A percentile compares a stretch with the other conserved stretches of the same genome.
Conservation (phyloP, 306 rosid genomes). For the Dalbergia cochinchinensis region DNA sequence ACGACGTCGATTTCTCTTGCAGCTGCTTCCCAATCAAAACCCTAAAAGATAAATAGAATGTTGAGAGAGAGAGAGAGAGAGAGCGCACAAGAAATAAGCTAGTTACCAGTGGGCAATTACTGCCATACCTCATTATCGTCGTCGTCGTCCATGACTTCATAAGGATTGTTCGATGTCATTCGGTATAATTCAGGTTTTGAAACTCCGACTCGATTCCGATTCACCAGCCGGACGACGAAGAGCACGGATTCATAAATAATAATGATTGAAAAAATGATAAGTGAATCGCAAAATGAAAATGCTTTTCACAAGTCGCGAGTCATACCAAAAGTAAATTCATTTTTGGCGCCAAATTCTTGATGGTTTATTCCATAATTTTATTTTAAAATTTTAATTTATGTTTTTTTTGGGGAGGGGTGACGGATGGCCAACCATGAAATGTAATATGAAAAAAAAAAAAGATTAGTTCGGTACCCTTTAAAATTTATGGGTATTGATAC, state of each 20-base stretch:
- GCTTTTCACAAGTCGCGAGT: neutral
- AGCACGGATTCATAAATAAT: neutral
- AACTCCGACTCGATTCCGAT: conserved; percentile 9
- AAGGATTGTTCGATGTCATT: conserved; percentile 61
- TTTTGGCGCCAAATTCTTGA: too few species aligned
- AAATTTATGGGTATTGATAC: too few species aligned
- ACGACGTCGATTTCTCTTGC: conserved; percentile 69
- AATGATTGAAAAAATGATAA: too few species aligned
- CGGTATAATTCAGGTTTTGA: conserved; percentile 5
- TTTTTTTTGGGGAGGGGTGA: too few species aligned
- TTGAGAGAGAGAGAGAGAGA: neutral
- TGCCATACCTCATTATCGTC: conserved; percentile 51
- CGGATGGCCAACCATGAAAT: too few species aligned
- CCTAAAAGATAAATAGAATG: conserved; percentile 45
- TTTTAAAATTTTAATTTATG: too few species aligned
- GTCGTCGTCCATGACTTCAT: conserved; percentile 59
- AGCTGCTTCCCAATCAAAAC: conserved; percentile 92
- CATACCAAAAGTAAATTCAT: too few species aligned
- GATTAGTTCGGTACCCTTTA: too few species aligned
- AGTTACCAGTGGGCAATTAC: neutral
- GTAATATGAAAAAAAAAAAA: too few species aligned
- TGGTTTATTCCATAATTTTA: too few species aligned
- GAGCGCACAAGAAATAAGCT: neutral
- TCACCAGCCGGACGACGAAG: neutral
- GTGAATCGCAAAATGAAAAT: neutral